Evolutionary conservation across 2,329 filamentous ascomycete genomes (phyloP).

Genomic region (Hymenoscyphus occultus): DNA sequence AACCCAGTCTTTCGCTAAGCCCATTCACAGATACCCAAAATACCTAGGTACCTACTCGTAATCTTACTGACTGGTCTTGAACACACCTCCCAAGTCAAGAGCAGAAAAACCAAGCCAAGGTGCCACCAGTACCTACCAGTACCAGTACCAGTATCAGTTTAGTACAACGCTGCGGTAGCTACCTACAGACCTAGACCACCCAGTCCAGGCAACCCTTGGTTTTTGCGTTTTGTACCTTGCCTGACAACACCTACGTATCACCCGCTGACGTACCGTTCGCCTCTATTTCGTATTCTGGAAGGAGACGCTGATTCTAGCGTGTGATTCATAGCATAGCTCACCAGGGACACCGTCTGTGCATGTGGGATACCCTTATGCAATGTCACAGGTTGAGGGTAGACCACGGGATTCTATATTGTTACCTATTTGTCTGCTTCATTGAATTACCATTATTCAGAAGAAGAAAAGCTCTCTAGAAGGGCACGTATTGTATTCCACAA

Average conservation of each 20-base stretch:
- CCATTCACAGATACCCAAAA: no score
- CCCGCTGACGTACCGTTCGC: slow-evolving; percentile 20
- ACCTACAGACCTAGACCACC: neutral
- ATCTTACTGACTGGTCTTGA: no score
- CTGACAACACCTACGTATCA: neutral
- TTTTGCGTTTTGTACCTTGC: neutral
- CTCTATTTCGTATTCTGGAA: slow-evolving; percentile 4
- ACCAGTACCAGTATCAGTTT: no score
- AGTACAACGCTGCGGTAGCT: no score
- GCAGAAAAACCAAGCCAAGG: no score
- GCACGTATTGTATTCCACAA: neutral
- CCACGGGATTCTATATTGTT: neutral
- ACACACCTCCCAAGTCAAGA: no score
- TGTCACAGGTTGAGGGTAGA: neutral
- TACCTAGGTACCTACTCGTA: no score
- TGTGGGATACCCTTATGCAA: slow-evolving; percentile 2
- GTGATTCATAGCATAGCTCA: slow-evolving; percentile 3
- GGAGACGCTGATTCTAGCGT: neutral
- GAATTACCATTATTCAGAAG: no score
- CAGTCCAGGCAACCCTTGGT: neutral
- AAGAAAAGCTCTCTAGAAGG: neutral
- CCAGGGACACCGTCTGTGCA: neutral
- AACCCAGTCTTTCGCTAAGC: no score
- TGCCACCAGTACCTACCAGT: no score
- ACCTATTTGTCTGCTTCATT: neutral